Percentiles rank a stretch among this genome's conserved stretches.
Conservation (phyloP, 2,329 filamentous ascomycete species). For the Nemania sp. region DNA sequence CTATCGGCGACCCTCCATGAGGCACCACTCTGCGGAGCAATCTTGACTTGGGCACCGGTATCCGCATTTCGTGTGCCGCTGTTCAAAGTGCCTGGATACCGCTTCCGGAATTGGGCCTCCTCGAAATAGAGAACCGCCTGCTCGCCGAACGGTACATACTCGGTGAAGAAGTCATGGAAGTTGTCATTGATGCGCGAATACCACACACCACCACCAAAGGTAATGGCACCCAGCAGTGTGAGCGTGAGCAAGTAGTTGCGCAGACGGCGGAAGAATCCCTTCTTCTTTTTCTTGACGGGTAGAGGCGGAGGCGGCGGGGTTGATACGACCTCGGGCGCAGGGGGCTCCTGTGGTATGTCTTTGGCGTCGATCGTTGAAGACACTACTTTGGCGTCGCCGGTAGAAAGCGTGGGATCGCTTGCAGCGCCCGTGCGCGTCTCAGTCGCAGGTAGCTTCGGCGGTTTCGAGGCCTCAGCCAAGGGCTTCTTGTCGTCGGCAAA, state of each 20-base stretch:
- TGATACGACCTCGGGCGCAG: constrained; percentile 41
- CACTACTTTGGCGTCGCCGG: constrained; percentile 43
- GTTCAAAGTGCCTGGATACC: constrained; percentile 63
- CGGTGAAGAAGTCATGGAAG: constrained; percentile 99
- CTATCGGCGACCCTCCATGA: constrained; percentile 58
- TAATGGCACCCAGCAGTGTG: constrained; percentile 72
- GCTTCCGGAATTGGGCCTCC: constrained; percentile 88
- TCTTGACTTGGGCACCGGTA: constrained; percentile 73
- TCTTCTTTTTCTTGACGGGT: constrained; percentile 59
- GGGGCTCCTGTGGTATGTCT: constrained; percentile 48
- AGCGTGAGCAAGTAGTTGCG: constrained; percentile 77
- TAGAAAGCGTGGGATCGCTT: constrained; percentile 46
- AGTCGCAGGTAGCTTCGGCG: constrained; percentile 56
- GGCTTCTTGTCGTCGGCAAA: constrained; percentile 60
- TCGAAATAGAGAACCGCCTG: constrained; percentile 94
- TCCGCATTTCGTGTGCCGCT: constrained; percentile 57
- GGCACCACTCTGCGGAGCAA: constrained; percentile 82
- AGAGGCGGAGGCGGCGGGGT: constrained; percentile 44
- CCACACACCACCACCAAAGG: constrained; percentile 87
- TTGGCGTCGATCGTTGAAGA: constrained; percentile 44
- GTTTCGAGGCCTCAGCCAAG: constrained; percentile 50
- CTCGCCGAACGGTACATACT: constrained; percentile 93
- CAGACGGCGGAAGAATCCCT: constrained; percentile 72
- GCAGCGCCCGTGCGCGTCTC: constrained; percentile 55
- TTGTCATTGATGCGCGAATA: constrained; percentile 93